Conservation (phyloP, 345 rosid genomes). For the Triadica sebifera region DNA sequence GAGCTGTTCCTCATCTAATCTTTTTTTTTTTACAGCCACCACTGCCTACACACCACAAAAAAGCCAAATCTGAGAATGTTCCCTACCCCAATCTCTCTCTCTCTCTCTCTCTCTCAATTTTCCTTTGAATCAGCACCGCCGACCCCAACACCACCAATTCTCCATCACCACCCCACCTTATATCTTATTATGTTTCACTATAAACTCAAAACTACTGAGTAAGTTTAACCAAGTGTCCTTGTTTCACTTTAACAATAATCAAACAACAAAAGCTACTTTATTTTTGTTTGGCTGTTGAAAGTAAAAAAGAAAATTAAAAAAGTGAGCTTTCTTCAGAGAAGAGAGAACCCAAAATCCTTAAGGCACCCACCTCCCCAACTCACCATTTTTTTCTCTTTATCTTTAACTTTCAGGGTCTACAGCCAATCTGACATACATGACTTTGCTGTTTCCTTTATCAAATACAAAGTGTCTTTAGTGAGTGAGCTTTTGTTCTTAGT, state of each 20-base stretch:
- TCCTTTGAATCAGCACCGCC: conserved; percentile 52
- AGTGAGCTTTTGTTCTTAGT: not conserved
- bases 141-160: conserved; percentile 28
- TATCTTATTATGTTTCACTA: not conserved
- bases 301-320: not conserved
- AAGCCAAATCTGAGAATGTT: conserved; percentile 47
- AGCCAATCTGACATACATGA: conserved; percentile 39
- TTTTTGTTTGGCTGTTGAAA: not conserved
- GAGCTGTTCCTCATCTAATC: conserved; percentile 44
- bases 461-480: conserved; percentile 29
- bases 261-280: conserved; percentile 15
- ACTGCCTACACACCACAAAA: conserved; percentile 24
- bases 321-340: not conserved
- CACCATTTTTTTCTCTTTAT: no score
- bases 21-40: conserved; percentile 17
- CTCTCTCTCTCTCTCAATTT: conserved; percentile 13
- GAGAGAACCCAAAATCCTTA: conserved; percentile 4
- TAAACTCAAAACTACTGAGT: not conserved
- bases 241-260: conserved; percentile 5
- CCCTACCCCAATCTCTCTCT: conserved; percentile 21
- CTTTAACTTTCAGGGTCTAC: not conserved
- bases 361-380: conserved; percentile 22
- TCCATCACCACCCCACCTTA: conserved; percentile 1
- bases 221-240: not conserved
- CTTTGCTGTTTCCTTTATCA: conserved; percentile 34